Conservation (phyloP, 2,329 filamentous ascomycete species). For the Pleomassaria siparia region DNA sequence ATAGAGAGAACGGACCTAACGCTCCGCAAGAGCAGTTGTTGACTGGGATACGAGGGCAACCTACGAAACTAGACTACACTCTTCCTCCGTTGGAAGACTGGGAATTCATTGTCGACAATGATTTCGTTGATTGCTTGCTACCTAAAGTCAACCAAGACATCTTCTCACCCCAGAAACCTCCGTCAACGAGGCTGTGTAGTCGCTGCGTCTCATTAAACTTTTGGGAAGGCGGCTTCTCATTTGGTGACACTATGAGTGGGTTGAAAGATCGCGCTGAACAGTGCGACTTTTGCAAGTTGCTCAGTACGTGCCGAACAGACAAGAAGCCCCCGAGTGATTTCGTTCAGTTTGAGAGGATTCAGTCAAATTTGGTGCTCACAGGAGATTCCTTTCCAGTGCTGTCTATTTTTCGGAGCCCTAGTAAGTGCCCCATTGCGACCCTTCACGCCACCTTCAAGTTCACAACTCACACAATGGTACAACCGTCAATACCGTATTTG, state of each 20-base stretch:
- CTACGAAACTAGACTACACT: constrained; percentile 9
- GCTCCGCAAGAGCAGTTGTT: not conserved
- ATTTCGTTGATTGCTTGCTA: constrained; percentile 8
- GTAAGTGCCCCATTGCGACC: not conserved
- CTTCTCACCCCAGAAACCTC: not conserved
- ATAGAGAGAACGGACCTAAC: too few relatives aligned
- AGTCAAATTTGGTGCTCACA: not conserved
- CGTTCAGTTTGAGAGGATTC: not conserved
- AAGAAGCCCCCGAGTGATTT: not conserved
- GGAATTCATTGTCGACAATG: constrained; percentile 14
- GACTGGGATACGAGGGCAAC: constrained; percentile 5
- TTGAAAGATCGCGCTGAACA: not conserved
- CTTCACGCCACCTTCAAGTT: not conserved
- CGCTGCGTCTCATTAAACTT: constrained; percentile 8
- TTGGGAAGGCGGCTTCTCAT: constrained; percentile 11
- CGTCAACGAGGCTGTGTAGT: constrained; percentile 6
- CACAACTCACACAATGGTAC: not conserved
- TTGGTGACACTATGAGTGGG: not conserved
- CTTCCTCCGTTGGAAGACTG: constrained; percentile 9
- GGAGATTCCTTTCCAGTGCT: not conserved
- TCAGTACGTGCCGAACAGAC: not conserved
- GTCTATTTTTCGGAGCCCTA: not conserved
- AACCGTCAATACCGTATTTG: not conserved
- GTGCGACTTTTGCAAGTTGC: constrained; percentile 14
- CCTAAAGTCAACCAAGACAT: not conserved